Evolutionary conservation across 2,329 filamentous ascomycete genomes (phyloP).

Genomic region (Trichoderma sp.): DNA sequence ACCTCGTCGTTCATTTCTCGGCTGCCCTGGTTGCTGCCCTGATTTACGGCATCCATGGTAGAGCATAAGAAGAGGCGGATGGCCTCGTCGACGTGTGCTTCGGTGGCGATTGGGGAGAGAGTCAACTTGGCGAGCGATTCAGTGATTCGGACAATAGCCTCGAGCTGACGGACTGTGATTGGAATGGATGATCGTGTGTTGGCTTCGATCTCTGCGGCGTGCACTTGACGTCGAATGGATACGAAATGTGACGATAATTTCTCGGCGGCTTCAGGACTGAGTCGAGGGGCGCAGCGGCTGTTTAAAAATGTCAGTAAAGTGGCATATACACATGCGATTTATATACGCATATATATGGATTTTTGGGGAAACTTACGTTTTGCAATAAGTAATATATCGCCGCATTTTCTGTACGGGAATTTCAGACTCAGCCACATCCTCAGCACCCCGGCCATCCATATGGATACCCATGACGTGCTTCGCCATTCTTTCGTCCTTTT

Average conservation of each 20-base stretch:
- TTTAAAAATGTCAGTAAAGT: slow-evolving; percentile 10
- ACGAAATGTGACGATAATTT: slow-evolving; percentile 98
- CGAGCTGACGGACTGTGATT: slow-evolving; percentile 95
- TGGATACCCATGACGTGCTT: slow-evolving; percentile 97
- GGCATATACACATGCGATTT: background rate
- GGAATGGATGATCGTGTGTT: slow-evolving; percentile 92
- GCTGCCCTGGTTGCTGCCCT: slow-evolving; percentile 80
- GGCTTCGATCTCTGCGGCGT: slow-evolving; percentile 85
- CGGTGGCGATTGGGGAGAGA: slow-evolving; percentile 82
- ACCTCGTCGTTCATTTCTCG: slow-evolving; percentile 92
- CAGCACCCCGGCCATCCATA: slow-evolving; percentile 83
- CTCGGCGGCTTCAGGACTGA: slow-evolving; percentile 88
- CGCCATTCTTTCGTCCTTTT: slow-evolving; percentile 89
- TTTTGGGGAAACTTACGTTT: slow-evolving; percentile 65
- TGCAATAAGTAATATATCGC: slow-evolving; percentile 96
- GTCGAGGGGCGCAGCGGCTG: slow-evolving; percentile 86
- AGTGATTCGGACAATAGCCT: slow-evolving; percentile 95
- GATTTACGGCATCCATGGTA: slow-evolving; percentile 96
- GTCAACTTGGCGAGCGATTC: slow-evolving; percentile 93
- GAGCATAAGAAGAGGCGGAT: slow-evolving; percentile 95
- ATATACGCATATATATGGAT: no score
- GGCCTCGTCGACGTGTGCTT: slow-evolving; percentile 93
- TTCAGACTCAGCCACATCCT: slow-evolving; percentile 83
- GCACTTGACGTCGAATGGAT: slow-evolving; percentile 91
- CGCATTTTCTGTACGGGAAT: slow-evolving; percentile 97